Conservation (phyloP, 495 filamentous ascomycete genomes). For the Peziza echinospora region DNA sequence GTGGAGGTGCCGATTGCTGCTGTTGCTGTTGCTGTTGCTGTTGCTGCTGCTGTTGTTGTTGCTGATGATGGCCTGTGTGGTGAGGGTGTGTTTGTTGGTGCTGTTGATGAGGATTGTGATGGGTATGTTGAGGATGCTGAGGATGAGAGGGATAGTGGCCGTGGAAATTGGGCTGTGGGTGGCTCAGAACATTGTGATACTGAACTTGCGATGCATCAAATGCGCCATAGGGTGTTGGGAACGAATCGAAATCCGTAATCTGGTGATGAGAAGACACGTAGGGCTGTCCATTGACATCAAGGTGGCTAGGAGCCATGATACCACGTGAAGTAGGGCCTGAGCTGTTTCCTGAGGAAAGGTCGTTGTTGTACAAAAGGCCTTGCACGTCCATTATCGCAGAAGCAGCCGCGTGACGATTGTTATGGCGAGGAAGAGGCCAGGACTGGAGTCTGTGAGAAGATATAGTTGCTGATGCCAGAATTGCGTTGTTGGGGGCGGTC, state of each 20-base stretch:
- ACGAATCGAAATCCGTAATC: constrained; percentile 20
- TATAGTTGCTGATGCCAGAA: constrained; percentile 19
- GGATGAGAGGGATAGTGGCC: constrained; percentile 38
- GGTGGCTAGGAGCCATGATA: constrained; percentile 19
- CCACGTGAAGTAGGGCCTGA: constrained; percentile 16
- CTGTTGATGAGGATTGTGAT: constrained; percentile 3
- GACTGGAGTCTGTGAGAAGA: constrained; percentile 15
- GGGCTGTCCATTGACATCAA: constrained; percentile 14
- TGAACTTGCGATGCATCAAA: constrained; percentile 19
- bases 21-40: constrained; percentile 11
- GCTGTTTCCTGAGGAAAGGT: constrained; percentile 13
- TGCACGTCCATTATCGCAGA: constrained; percentile 20
- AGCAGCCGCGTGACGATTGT: constrained; percentile 15
- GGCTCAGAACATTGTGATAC: constrained; percentile 16
- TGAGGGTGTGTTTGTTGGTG: constrained; percentile 2
- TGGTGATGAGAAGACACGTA: constrained; percentile 15
- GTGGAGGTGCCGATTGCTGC: constrained; percentile 1
- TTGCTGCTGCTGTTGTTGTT: constrained; percentile 3
- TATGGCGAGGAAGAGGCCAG: constrained; percentile 18
- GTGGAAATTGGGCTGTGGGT: constrained; percentile 12
- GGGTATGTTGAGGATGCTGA: constrained; percentile 30
- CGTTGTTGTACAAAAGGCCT: constrained; percentile 20
- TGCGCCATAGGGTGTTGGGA: constrained; percentile 14
- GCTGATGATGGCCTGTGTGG: constrained; percentile 8
- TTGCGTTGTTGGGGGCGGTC: constrained; percentile 18